phyloP scores from a whole-genome alignment of 768 basidiomycete genomes.

The Auriscalpium orientale region DNA sequence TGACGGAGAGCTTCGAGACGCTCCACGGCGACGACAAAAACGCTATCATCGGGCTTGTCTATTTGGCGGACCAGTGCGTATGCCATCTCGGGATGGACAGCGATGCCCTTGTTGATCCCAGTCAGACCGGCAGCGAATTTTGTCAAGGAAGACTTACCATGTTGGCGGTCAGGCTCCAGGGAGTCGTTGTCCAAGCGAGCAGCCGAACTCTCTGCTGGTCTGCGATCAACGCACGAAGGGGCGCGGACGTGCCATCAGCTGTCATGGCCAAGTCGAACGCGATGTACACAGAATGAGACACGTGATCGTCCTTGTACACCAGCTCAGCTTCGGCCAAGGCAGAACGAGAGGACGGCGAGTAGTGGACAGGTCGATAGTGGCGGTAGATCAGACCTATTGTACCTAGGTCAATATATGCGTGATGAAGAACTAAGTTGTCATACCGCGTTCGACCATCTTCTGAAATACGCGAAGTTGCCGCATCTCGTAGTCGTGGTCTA shows the following conservation, averaged over 20 bases:
- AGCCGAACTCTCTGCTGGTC: conserved; percentile 36
- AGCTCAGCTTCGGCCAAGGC: conserved; percentile 95
- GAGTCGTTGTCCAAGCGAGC: conserved; percentile 95
- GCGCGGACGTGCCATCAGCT: conserved; percentile 12
- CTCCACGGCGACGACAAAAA: conserved; percentile 30
- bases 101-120: conserved; percentile 60
- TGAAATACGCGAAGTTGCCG: conserved; percentile 81
- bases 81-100: conserved; percentile 64
- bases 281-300: conserved; percentile 84
- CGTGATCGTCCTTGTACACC: conserved; percentile 81
- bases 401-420: neutral
- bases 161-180: conserved; percentile 95
- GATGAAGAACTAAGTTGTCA: neutral
- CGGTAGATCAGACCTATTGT: conserved; percentile 70
- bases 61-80: conserved; percentile 47
- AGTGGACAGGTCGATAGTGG: conserved; percentile 85
- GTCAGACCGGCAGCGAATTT: neutral
- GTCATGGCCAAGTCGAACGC: conserved; percentile 53
- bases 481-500: conserved; percentile 84
- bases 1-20: conserved; percentile 24
- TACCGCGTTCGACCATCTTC: conserved; percentile 82
- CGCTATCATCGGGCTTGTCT: conserved; percentile 7
- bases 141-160: conserved; percentile 48
- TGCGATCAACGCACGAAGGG: conserved; percentile 27
- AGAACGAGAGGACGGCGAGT: conserved; percentile 90